These are phyloP conservation scores for Stephania yunnanensis DNA, from an alignment of 164 flowering plant species.

Conservation along the genomic window DNA sequence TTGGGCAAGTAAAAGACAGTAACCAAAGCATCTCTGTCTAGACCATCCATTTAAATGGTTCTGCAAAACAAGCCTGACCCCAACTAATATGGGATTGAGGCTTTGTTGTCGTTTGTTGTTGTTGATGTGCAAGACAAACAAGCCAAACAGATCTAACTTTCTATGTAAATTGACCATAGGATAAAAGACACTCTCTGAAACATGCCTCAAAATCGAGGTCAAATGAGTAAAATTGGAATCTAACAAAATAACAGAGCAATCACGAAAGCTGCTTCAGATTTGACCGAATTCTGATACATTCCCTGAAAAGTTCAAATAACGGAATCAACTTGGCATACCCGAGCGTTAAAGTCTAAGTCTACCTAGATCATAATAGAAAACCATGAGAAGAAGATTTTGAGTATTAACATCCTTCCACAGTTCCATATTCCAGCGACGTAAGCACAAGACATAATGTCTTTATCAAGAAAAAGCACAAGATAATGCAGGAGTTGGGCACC, in stretches of 20 bases:
- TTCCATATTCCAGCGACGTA: neutral
- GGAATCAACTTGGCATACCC: neutral
- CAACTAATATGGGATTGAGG: too few relatives aligned
- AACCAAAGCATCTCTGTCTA: neutral
- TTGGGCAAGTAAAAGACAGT: neutral
- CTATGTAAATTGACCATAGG: neutral
- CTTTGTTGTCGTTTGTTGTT: too few relatives aligned
- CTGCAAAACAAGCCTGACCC: too few relatives aligned
- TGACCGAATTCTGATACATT: neutral
- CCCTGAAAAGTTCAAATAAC: neutral
- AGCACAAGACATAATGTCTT: too few relatives aligned
- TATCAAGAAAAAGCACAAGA: neutral
- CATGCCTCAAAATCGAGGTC: too few relatives aligned
- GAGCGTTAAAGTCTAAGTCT: neutral
- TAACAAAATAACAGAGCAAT: too few relatives aligned
- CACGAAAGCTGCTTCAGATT: too few relatives aligned
- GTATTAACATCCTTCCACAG: neutral
- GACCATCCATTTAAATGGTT: neutral
- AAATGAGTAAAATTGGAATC: too few relatives aligned
- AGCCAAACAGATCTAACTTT: neutral
- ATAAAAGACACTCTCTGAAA: too few relatives aligned
- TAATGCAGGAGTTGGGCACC: neutral
- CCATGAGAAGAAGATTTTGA: neutral
- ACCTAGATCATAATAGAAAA: neutral
- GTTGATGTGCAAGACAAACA: neutral